Percentiles rank a stretch among this genome's conserved stretches.
phyloP scores from a whole-genome alignment of 257 asterid species.

The Solanum arcanum region DNA sequence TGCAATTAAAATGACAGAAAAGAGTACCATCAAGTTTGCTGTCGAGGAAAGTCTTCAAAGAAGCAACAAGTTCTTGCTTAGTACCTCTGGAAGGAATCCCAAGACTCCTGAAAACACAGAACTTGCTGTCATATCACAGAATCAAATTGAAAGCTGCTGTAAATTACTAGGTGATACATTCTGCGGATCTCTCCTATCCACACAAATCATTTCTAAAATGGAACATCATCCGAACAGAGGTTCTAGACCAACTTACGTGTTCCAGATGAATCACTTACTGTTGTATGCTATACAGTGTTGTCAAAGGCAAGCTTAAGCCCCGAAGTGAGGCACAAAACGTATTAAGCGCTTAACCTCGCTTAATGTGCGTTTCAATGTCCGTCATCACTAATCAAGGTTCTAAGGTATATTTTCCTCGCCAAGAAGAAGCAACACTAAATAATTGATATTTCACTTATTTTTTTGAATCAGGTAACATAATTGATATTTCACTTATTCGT shows the following conservation, averaged over 20 bases:
- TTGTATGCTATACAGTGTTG: background rate
- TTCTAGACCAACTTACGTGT: background rate
- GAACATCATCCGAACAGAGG: background rate
- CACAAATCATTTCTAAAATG: background rate
- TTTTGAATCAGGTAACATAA: no score
- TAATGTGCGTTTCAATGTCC: background rate
- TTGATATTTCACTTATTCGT: background rate
- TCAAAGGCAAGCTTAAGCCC: background rate
- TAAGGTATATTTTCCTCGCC: background rate
- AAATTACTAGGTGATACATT: background rate
- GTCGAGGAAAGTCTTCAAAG: slow-evolving; percentile 36
- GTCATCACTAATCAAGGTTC: background rate
- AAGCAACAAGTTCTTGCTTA: slow-evolving; percentile 37
- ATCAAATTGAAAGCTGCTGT: background rate
- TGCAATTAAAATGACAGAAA: background rate
- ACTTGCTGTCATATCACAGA: background rate
- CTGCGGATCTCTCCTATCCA: background rate
- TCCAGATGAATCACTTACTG: background rate
- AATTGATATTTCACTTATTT: background rate
- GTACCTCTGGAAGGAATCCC: slow-evolving; percentile 50
- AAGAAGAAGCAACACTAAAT: background rate
- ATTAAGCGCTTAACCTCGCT: background rate
- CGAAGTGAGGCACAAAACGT: background rate
- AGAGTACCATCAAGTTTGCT: slow-evolving; percentile 36
- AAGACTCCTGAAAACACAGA: slow-evolving; percentile 25